These are phyloP conservation scores for Cryphonectria radicalis DNA, from an alignment of 2,329 filamentous ascomycete species.

Conservation along the genomic window DNA sequence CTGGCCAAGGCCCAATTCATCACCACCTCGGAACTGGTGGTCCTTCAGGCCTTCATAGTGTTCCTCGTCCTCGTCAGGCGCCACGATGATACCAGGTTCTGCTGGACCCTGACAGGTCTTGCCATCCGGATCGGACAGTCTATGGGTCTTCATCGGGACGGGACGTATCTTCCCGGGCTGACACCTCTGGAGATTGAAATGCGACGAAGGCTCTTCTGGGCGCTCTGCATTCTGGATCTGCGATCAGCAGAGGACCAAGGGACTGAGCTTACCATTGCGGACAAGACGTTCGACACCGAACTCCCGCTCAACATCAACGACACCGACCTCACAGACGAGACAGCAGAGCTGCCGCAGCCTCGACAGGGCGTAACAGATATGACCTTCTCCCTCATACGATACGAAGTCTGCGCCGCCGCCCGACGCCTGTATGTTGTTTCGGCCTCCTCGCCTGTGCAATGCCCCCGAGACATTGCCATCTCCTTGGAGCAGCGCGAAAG, in stretches of 20 bases:
- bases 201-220: slow-evolving; percentile 66
- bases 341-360: slow-evolving; percentile 50
- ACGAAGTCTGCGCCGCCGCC: slow-evolving; percentile 47
- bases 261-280: slow-evolving; percentile 51
- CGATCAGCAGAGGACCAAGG: slow-evolving; percentile 65
- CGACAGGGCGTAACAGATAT: slow-evolving; percentile 59
- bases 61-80: slow-evolving; percentile 60
- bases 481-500: slow-evolving; percentile 49
- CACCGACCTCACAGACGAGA: slow-evolving; percentile 52
- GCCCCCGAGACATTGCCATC: slow-evolving; percentile 37
- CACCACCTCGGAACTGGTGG: slow-evolving; percentile 59
- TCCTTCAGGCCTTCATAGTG: slow-evolving; percentile 65
- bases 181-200: slow-evolving; percentile 66
- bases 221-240: slow-evolving; percentile 62
- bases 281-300: slow-evolving; percentile 55
- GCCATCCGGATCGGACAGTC: slow-evolving; percentile 60
- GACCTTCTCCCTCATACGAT: slow-evolving; percentile 49
- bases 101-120: slow-evolving; percentile 68
- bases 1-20: slow-evolving; percentile 66
- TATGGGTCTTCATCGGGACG: slow-evolving; percentile 63
- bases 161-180: slow-evolving; percentile 54
- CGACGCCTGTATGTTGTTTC: slow-evolving; percentile 45
- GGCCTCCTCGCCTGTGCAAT: slow-evolving; percentile 38
- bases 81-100: slow-evolving; percentile 56
- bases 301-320: slow-evolving; percentile 64